Base-by-base conservation (phyloP, 1,284 basidiomycete genomes). In the Austropuccinia psidii region DNA sequence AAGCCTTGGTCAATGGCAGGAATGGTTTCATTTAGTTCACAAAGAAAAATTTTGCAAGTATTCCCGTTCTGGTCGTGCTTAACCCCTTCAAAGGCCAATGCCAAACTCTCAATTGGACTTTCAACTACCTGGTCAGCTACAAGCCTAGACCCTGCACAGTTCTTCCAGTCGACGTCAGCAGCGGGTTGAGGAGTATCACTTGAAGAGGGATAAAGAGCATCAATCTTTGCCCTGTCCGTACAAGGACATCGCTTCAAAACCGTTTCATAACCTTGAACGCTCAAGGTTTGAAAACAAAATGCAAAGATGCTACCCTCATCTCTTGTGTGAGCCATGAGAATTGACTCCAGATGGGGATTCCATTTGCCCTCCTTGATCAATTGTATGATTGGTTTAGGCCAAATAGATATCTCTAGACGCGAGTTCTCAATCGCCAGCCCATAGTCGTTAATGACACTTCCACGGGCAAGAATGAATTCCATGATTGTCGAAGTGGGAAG, bases 291-390 rank as follows among this genome's bases (percentile, higher is more conserved):
- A n/a, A 72, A 72, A 17, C 61, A 52, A n/a, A 52, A 45, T 33
- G 43, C 55, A 52, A 72, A 61, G n/a, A 72, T 61, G 41, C 68
- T 72, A 31, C 55, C 68, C 57, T 72, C 69, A 43, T 72, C 58
- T 54, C 62, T 62, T 11, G 57, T 72, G 24, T 43, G 37, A 17
- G 58, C 69, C 47, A 72, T 33, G 31, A 72, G 21, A 13, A 72
- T 15, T n/a, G 69, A 72, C 37, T 72, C 54, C 4, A 72, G 19
- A 62, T 72, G 55, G 27, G 67, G 69, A 37, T 62, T 62, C 58
- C 69, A 61, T 41, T 41, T 72, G 45, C 69, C 58, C 54, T 72
- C 58, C 35, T 62, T 61, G 19, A 54, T 67, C n/a, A 72, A 62
- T 24, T 58, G 37, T 17, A 60, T 62, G 33, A 45, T 37, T 7